Evolutionary conservation across 1,284 basidiomycete species (phyloP).

Genomic region (Cronartium quercuum): DNA sequence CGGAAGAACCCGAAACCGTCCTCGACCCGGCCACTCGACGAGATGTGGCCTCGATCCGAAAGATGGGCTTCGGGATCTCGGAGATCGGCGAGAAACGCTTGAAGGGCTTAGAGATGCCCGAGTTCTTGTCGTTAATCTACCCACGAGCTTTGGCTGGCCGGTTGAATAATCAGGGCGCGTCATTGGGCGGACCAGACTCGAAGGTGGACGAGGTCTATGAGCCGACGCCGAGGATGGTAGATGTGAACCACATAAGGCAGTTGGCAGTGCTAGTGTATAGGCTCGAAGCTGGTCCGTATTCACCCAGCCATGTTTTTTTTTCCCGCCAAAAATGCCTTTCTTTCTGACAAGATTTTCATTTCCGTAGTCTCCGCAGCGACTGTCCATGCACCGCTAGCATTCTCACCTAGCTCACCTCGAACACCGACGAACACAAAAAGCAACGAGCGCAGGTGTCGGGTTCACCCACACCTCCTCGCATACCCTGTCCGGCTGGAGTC

Average conservation of each 20-base stretch:
- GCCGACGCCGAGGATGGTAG: slow-evolving; percentile 58
- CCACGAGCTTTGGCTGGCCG: slow-evolving; percentile 70
- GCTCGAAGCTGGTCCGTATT: slow-evolving; percentile 63
- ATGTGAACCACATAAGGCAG: slow-evolving; percentile 68
- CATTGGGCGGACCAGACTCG: slow-evolving; percentile 29
- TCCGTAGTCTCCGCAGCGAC: slow-evolving; percentile 30
- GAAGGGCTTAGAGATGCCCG: slow-evolving; percentile 77
- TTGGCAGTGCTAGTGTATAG: slow-evolving; percentile 71
- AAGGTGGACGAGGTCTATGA: slow-evolving; percentile 48
- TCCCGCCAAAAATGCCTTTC: slow-evolving; percentile 37
- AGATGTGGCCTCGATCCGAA: slow-evolving; percentile 63
- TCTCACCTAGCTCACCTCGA: neutral
- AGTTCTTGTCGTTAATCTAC: slow-evolving; percentile 76
- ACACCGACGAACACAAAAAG: neutral
- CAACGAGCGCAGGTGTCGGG: slow-evolving; percentile 44
- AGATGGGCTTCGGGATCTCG: slow-evolving; percentile 67
- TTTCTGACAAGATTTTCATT: slow-evolving; percentile 41
- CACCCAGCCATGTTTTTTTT: slow-evolving; percentile 48
- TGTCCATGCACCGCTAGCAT: slow-evolving; percentile 22
- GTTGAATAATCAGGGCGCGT: slow-evolving; percentile 48
- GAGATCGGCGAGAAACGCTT: slow-evolving; percentile 83
- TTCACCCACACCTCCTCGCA: slow-evolving; percentile 60
- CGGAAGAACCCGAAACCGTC: slow-evolving; percentile 47
- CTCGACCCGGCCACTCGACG: slow-evolving; percentile 45
- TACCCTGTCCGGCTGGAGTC: slow-evolving; percentile 68